phyloP scores from a whole-genome alignment of 2,329 filamentous ascomycete species.

The Zymoseptoria tritici region DNA sequence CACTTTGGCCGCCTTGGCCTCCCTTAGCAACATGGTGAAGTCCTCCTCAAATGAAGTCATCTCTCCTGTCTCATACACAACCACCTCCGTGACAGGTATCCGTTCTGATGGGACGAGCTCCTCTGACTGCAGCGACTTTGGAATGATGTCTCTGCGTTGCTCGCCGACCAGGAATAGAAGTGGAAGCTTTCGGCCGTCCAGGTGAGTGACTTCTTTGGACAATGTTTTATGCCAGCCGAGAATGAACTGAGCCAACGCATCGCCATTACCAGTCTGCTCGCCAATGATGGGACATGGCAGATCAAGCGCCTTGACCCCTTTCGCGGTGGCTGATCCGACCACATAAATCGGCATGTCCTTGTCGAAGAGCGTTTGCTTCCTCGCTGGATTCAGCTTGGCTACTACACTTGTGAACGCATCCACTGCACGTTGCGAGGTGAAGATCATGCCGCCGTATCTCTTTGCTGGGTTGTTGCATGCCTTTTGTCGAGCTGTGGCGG shows the following conservation, averaged over 20 bases:
- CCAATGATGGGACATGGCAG: conserved; percentile 59
- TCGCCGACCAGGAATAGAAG: conserved; percentile 87
- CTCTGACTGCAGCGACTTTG: conserved; percentile 62
- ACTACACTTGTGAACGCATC: conserved; percentile 65
- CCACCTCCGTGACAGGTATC: conserved; percentile 67
- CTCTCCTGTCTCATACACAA: conserved; percentile 80
- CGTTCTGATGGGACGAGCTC: conserved; percentile 42
- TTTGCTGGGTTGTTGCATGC: conserved; percentile 29
- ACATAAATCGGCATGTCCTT: conserved; percentile 61
- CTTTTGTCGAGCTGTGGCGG: conserved; percentile 21
- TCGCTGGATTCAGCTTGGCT: conserved; percentile 38
- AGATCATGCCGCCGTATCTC: conserved; percentile 68
- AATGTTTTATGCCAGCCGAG: conserved; percentile 62
- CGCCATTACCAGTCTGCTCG: conserved; percentile 76
- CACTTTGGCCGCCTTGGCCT: conserved; percentile 35
- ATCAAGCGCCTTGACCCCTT: conserved; percentile 55
- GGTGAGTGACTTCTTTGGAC: conserved; percentile 21
- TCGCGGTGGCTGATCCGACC: conserved; percentile 72
- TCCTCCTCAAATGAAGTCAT: conserved; percentile 69
- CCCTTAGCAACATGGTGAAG: conserved; percentile 44
- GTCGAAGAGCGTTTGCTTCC: conserved; percentile 34
- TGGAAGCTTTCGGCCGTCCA: conserved; percentile 45
- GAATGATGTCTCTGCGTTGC: conserved; percentile 82
- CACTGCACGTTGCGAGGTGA: conserved; percentile 76
- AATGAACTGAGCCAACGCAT: conserved; percentile 70